Conservation (phyloP, 768 basidiomycete genomes). For the Myochromella boudieri region DNA sequence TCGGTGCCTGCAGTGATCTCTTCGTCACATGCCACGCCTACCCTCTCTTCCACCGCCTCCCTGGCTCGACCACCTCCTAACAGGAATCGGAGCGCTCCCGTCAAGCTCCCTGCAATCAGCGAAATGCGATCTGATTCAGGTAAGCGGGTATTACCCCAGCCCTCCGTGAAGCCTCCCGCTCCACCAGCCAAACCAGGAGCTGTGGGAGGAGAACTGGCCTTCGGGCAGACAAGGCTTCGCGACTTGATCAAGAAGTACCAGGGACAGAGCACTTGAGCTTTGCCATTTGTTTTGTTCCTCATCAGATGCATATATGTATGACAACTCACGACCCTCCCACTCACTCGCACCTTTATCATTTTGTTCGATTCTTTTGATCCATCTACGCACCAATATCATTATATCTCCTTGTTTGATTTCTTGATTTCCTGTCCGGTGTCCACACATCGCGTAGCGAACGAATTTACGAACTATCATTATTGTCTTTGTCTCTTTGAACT, state of each 20-base stretch:
- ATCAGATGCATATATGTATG: not conserved
- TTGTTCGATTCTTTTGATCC: not conserved
- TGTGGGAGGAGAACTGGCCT: slow-evolving; percentile 51
- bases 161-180: slow-evolving; percentile 17
- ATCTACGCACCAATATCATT: not conserved
- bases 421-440: not conserved
- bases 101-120: slow-evolving; percentile 35
- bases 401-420: not conserved
- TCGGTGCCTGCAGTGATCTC: slow-evolving; percentile 70
- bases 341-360: not conserved
- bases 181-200: slow-evolving; percentile 25
- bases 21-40: slow-evolving; percentile 71
- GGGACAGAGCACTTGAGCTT: slow-evolving; percentile 23
- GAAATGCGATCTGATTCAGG: slow-evolving; percentile 22
- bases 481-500: not conserved
- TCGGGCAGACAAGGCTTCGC: slow-evolving; percentile 74
- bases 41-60: slow-evolving; percentile 74
- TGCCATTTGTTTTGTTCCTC: not conserved
- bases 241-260: slow-evolving; percentile 87
- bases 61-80: slow-evolving; percentile 50
- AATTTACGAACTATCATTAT: slow-evolving; percentile 18
- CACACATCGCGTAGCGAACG: not conserved
- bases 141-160: slow-evolving; percentile 5
- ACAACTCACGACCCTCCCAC: slow-evolving; percentile 5
- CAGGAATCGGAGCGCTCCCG: slow-evolving; percentile 17